phyloP scores from a whole-genome alignment of 2,329 filamentous ascomycete genomes.

The Chaetomium olivaceum region DNA sequence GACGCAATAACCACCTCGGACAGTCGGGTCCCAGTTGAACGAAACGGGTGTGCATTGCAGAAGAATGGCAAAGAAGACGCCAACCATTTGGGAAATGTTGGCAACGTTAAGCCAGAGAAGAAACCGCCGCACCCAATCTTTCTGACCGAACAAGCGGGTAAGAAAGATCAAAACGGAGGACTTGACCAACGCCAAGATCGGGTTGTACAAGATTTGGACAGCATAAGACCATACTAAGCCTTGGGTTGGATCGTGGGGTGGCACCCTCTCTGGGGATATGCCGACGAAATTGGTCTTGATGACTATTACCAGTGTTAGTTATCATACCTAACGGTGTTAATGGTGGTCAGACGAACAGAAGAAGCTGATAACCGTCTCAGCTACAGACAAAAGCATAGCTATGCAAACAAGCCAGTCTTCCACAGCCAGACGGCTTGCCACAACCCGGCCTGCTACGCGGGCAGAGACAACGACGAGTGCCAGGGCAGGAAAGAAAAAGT shows the following conservation, averaged over 20 bases:
- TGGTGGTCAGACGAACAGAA: slow-evolving; percentile 33
- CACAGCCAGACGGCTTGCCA: slow-evolving; percentile 33
- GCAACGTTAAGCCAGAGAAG: slow-evolving; percentile 37
- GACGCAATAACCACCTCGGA: slow-evolving; percentile 43
- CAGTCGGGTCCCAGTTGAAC: slow-evolving; percentile 48
- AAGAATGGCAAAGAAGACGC: slow-evolving; percentile 39
- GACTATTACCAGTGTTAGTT: slow-evolving; percentile 27
- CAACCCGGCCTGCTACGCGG: slow-evolving; percentile 33
- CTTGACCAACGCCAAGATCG: slow-evolving; percentile 41
- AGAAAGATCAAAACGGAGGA: slow-evolving; percentile 40
- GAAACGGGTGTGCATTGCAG: slow-evolving; percentile 45
- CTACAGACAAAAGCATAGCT: slow-evolving; percentile 37
- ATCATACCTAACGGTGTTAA: neutral
- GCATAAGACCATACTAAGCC: slow-evolving; percentile 37
- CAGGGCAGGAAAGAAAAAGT: slow-evolving; percentile 36
- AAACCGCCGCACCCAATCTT: slow-evolving; percentile 33
- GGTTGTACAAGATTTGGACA: slow-evolving; percentile 41
- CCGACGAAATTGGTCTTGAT: slow-evolving; percentile 39
- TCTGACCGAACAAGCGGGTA: slow-evolving; percentile 37
- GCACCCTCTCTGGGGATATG: slow-evolving; percentile 31
- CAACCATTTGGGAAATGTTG: slow-evolving; percentile 38
- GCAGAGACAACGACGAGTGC: slow-evolving; percentile 34
- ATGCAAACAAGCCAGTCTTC: slow-evolving; percentile 39
- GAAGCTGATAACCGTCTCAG: slow-evolving; percentile 36
- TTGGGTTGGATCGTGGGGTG: slow-evolving; percentile 32